Evolutionary conservation across 805 yeast genomes (phyloP).

Genomic region (Zygoascus bituminiphila): DNA sequence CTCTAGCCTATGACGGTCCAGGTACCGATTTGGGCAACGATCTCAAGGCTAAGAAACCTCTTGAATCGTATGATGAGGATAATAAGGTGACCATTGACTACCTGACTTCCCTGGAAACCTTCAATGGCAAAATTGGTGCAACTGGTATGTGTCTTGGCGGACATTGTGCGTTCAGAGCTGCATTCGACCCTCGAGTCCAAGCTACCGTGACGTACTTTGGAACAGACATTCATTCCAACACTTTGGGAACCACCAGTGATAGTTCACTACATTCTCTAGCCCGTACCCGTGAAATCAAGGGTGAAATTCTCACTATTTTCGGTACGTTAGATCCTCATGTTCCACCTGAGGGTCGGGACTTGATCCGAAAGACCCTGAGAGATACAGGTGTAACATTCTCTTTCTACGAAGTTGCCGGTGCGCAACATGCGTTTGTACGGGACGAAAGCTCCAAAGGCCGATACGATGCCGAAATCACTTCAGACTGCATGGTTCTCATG

Average conservation of each 20-base stretch:
- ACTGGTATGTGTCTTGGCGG: slow-evolving; percentile 89
- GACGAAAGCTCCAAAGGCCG: slow-evolving; percentile 77
- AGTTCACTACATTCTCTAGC: slow-evolving; percentile 50
- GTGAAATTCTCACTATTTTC: slow-evolving; percentile 57
- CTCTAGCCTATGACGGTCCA: slow-evolving; percentile 59
- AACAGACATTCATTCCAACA: slow-evolving; percentile 66
- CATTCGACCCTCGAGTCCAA: slow-evolving; percentile 52
- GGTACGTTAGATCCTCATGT: slow-evolving; percentile 78
- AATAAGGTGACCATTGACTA: slow-evolving; percentile 56
- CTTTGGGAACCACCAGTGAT: slow-evolving; percentile 53
- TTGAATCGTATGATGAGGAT: slow-evolving; percentile 72
- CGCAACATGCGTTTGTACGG: slow-evolving; percentile 77
- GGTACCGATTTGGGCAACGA: slow-evolving; percentile 72
- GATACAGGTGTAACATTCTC: slow-evolving; percentile 55
- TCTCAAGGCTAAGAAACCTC: slow-evolving; percentile 57
- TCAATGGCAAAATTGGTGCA: slow-evolving; percentile 67
- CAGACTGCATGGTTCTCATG: slow-evolving; percentile 57
- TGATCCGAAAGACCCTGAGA: slow-evolving; percentile 54
- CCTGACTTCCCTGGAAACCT: slow-evolving; percentile 47
- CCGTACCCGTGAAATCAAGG: slow-evolving; percentile 47
- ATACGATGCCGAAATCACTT: slow-evolving; percentile 70
- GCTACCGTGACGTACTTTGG: slow-evolving; percentile 74
- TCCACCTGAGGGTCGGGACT: slow-evolving; percentile 66
- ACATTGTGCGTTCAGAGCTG: slow-evolving; percentile 65
- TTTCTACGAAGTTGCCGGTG: slow-evolving; percentile 66